Percentiles rank a stretch among this genome's conserved stretches.
Evolutionary conservation across 2,329 filamentous ascomycete species (phyloP).

Genomic region (Seiridium unicorne): DNA sequence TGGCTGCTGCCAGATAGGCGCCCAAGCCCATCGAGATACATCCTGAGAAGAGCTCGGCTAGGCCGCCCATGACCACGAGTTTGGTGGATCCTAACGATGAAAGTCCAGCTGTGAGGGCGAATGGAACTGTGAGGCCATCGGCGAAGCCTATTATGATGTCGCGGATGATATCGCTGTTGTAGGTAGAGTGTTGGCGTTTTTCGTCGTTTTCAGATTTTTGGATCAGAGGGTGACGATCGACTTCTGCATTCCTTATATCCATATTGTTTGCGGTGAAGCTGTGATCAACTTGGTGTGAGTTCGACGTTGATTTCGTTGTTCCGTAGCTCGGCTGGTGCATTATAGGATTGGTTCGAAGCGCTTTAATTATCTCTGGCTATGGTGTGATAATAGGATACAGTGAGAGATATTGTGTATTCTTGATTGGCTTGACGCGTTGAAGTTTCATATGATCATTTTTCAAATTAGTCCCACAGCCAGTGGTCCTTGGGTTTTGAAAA

Average conservation of each 20-base stretch:
- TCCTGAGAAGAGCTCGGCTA: slow-evolving; percentile 58
- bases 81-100: slow-evolving; percentile 39
- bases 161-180: not conserved
- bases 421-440: no score
- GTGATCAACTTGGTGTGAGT: no score
- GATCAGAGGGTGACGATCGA: not conserved
- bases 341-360: no score
- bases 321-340: no score
- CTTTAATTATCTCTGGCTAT: no score
- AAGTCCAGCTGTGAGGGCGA: slow-evolving; percentile 60
- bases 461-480: no score
- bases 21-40: slow-evolving; percentile 61
- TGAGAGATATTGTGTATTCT: no score
- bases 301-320: no score
- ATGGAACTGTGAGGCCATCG: slow-evolving; percentile 63
- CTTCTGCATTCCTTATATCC: not conserved
- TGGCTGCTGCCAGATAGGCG: slow-evolving; percentile 51
- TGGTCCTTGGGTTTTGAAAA: no score
- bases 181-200: not conserved
- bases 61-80: slow-evolving; percentile 52
- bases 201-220: not conserved
- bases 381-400: no score
- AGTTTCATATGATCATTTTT: no score
- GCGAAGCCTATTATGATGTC: slow-evolving; percentile 62
- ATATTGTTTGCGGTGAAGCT: no score